phyloP scores from a whole-genome alignment of 2,329 filamentous ascomycete genomes.

The Penicillium janthinellum region DNA sequence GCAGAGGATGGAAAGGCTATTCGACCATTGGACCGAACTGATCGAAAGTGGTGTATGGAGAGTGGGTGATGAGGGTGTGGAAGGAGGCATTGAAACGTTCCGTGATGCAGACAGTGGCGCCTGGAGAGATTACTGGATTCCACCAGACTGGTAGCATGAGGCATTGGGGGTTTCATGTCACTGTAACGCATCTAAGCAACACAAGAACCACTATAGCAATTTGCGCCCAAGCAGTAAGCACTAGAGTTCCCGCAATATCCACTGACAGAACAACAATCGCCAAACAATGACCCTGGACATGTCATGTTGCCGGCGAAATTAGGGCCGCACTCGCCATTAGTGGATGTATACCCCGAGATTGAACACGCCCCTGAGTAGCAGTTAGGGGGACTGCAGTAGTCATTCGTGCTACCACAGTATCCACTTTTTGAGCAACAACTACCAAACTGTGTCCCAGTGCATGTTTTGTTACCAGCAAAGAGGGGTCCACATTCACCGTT shows the following conservation, averaged over 20 bases:
- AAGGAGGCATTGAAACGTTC: too few relatives aligned
- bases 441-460: neutral
- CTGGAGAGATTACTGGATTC: conserved; percentile 19
- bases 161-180: too few relatives aligned
- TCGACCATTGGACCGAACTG: too few relatives aligned
- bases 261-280: too few relatives aligned
- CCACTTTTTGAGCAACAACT: neutral
- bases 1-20: too few relatives aligned
- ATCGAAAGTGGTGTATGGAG: too few relatives aligned
- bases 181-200: too few relatives aligned
- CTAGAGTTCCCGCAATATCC: too few relatives aligned
- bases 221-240: too few relatives aligned
- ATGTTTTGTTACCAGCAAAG: neutral
- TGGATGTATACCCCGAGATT: neutral
- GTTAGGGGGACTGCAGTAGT: neutral
- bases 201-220: too few relatives aligned
- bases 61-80: too few relatives aligned
- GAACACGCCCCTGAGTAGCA: neutral
- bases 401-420: neutral
- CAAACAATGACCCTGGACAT: neutral
- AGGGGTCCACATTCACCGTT: neutral
- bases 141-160: conserved; percentile 4
- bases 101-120: neutral
- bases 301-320: neutral
- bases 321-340: neutral